These are phyloP conservation scores for Diaporthe caulivora DNA, from an alignment of 2,329 filamentous ascomycete species.

Conservation along the genomic window DNA sequence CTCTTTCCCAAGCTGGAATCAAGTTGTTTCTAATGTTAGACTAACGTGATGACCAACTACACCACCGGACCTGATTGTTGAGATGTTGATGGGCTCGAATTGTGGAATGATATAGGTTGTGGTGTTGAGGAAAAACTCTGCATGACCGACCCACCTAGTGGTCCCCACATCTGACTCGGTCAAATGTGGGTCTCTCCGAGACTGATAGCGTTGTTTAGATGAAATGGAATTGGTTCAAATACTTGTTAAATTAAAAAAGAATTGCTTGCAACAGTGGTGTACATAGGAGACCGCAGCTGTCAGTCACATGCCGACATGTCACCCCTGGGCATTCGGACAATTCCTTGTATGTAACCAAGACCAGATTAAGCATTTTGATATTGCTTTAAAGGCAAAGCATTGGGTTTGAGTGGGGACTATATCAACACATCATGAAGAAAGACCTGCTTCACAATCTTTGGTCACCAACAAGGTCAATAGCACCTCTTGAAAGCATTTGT, in stretches of 20 bases:
- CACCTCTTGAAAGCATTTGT: background rate
- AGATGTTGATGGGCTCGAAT: conserved; percentile 9
- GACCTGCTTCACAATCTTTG: too few relatives aligned
- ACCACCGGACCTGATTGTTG: conserved; percentile 31
- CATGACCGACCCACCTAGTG: background rate
- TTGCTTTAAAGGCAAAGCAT: too few relatives aligned
- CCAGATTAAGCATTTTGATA: too few relatives aligned
- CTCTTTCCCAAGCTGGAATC: background rate
- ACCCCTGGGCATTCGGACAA: too few relatives aligned
- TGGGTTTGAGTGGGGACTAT: too few relatives aligned
- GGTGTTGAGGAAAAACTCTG: background rate
- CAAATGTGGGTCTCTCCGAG: background rate
- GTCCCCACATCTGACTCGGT: background rate
- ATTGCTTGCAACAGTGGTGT: too few relatives aligned
- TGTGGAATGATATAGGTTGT: background rate
- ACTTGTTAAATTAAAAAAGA: too few relatives aligned
- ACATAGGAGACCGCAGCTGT: background rate
- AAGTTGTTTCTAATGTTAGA: conserved; percentile 19
- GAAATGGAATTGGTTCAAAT: background rate
- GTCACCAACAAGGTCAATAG: background rate
- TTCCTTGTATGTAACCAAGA: too few relatives aligned
- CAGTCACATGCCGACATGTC: too few relatives aligned
- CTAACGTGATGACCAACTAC: conserved; percentile 36
- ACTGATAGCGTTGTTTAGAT: too few relatives aligned
- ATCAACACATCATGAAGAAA: too few relatives aligned